Evolutionary conservation across 257 asterid species (phyloP).

Genomic region (Solanum commersonii): DNA sequence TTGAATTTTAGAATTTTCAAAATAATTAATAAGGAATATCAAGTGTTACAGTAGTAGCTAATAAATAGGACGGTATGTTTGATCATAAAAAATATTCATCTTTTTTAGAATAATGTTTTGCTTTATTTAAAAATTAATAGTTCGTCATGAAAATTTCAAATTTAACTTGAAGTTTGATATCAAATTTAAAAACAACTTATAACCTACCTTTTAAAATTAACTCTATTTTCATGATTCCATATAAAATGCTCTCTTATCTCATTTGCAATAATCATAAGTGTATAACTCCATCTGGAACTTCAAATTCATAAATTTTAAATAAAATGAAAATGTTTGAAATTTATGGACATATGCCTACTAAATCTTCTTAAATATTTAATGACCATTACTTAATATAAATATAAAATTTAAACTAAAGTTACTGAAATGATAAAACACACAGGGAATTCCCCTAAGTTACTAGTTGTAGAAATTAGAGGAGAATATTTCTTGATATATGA

Average conservation of each 20-base stretch:
- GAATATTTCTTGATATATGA: neutral
- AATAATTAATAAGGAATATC: no score
- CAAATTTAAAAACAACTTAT: neutral
- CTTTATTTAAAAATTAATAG: neutral
- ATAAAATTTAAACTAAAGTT: neutral
- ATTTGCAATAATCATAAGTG: neutral
- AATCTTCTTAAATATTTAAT: neutral
- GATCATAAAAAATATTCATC: neutral
- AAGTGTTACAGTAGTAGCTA: no score
- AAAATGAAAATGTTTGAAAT: neutral
- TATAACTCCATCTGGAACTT: neutral
- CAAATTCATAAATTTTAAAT: neutral
- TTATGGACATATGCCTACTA: neutral
- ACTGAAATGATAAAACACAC: no score
- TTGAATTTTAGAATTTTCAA: no score
- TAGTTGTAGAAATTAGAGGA: neutral
- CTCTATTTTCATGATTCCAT: neutral
- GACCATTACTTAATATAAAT: neutral
- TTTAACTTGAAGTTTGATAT: neutral
- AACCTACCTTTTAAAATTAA: neutral
- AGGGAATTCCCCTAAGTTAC: neutral
- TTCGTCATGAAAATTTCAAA: neutral
- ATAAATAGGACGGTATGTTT: neutral
- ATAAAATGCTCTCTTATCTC: neutral
- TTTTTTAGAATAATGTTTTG: neutral